A percentile compares a stretch with the other conserved stretches of the same genome.
Conservation (phyloP, 1,139 yeast genomes). For the Groenewaldozyma auringiensis region DNA sequence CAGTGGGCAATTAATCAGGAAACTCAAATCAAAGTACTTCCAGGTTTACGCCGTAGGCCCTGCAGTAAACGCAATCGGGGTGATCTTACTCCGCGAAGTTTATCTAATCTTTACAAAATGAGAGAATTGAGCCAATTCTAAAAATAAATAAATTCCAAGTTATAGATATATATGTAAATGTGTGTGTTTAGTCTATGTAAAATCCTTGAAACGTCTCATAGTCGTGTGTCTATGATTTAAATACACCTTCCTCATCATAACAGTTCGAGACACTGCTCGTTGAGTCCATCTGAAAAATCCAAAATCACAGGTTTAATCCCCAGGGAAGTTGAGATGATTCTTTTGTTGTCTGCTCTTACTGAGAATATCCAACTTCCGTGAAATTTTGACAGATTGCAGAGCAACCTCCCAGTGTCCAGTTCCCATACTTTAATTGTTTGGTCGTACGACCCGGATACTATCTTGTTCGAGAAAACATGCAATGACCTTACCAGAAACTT, state of each 20-base stretch:
- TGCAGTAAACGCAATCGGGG: too few relatives aligned
- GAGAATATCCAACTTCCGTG: constrained; percentile 33
- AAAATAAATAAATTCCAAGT: too few relatives aligned
- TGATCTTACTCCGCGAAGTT: too few relatives aligned
- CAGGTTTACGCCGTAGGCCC: too few relatives aligned
- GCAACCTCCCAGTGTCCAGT: constrained; percentile 22
- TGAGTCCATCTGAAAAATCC: constrained; percentile 28
- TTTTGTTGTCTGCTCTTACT: constrained; percentile 26
- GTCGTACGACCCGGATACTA: constrained; percentile 34
- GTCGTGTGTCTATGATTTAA: too few relatives aligned
- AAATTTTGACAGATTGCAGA: constrained; percentile 25
- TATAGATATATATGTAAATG: too few relatives aligned
- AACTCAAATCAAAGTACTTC: too few relatives aligned
- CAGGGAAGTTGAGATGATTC: constrained; percentile 30
- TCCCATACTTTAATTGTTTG: constrained; percentile 34
- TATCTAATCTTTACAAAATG: too few relatives aligned
- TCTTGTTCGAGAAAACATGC: constrained; percentile 21
- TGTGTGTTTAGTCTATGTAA: too few relatives aligned
- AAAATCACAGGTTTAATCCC: constrained; percentile 29
- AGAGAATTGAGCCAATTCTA: too few relatives aligned
- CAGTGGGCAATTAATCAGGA: too few relatives aligned
- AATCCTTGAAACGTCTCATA: too few relatives aligned
- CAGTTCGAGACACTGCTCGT: constrained; percentile 17
- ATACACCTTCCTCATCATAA: constrained; percentile 12
- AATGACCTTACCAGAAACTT: constrained; percentile 28